A percentile compares a stretch with the other conserved stretches of the same genome.
Conservation (phyloP, 352 stramenopile species). For the Halophytophthora batemanensis region DNA sequence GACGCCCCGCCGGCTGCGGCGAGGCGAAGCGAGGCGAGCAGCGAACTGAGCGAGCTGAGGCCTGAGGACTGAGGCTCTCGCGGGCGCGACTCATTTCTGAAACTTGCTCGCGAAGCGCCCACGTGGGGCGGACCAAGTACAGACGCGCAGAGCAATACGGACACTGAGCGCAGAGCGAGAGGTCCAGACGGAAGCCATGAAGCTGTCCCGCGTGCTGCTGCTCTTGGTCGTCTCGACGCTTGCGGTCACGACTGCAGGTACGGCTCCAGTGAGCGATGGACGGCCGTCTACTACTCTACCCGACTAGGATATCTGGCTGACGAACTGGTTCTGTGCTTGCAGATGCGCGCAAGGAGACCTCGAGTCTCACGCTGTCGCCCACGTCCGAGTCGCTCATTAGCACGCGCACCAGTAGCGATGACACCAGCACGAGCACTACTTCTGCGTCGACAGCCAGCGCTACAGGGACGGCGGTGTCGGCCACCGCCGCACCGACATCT, state of each 20-base stretch:
- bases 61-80: too few species aligned
- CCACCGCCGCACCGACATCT: too few species aligned
- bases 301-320: background rate
- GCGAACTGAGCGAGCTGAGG: too few species aligned
- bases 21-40: too few species aligned
- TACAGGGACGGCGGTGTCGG: too few species aligned
- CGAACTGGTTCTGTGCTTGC: background rate
- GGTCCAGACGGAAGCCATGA: conserved; percentile 9
- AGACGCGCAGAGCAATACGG: too few species aligned
- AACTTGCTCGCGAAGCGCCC: too few species aligned
- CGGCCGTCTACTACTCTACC: background rate
- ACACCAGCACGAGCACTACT: background rate
- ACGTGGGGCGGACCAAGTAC: too few species aligned
- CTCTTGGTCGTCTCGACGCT: conserved; percentile 14
- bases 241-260: conserved; percentile 16
- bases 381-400: conserved; percentile 13
- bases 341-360: conserved; percentile 13
- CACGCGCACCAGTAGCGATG: conserved; percentile 1
- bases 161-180: too few species aligned
- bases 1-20: too few species aligned
- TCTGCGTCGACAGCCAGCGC: background rate
- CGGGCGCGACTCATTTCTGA: too few species aligned
- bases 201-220: conserved; percentile 18
- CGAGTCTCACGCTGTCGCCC: conserved; percentile 15
- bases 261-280: too few species aligned